Evolutionary conservation across 805 yeast genomes (phyloP), one percentile per base, ranked within the genome.

Genomic region (Limtongia smithiae): DNA sequence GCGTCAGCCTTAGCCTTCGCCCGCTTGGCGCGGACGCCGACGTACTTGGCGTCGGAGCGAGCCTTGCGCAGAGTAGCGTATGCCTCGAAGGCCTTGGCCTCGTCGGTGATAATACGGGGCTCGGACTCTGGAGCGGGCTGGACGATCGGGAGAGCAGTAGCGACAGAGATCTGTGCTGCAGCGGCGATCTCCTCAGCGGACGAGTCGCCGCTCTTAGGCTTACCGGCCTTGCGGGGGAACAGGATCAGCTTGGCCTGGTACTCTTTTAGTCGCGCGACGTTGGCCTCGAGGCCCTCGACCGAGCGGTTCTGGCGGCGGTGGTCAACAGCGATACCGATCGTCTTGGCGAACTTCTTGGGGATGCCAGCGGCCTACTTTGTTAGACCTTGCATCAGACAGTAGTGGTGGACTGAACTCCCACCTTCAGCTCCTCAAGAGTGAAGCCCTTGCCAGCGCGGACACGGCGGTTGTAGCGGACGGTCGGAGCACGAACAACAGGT

Each of bases 381-480:
- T n/a, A n/a, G n/a, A n/a, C n/a, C n/a, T n/a, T n/a, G n/a, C n/a
- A n/a, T n/a, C n/a, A n/a, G n/a, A n/a, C n/a, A n/a, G n/a, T 11
- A 15, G 8, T 27, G 12, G 35, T 25, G 20, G 12, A n/a, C 11
- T 20, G 41, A 18, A 41, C 14, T 33, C 48, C 14, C 36, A 51
- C 58, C 82, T 91, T 91, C 70, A 93, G 76, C 83, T 93, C 98
- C 73, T 94, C 94, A 64, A 90, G 80, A 67, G 97, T 80, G 87
- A 93, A 93, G 75, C 98, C 98, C 80, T 93, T 89, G 78, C 98
- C 98, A 68, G 96, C 95, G 82, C 98, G 89, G 66, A 90, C 87
- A 78, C 89, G 91, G 84, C 97, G 87, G 95, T 93, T 93, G 91
- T 93, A 93, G 78, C 82, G 86, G 80, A 88, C 77, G 68, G 98